Evolutionary conservation across 768 basidiomycete species (phyloP), one percentile per base, ranked within the genome.

Genomic region (Hortiboletus campestris): DNA sequence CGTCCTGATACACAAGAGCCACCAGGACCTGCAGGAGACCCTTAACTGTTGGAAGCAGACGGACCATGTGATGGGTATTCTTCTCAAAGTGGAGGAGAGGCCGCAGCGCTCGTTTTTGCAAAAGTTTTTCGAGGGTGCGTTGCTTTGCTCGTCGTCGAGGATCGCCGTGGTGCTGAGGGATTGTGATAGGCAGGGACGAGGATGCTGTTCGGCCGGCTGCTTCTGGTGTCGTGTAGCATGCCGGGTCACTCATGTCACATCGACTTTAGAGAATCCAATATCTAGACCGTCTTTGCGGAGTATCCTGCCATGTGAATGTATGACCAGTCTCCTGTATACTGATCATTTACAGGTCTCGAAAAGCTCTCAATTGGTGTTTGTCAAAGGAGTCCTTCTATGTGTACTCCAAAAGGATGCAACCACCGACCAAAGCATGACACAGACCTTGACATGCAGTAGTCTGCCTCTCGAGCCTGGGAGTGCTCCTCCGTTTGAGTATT

Each of bases 1-100:
- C 70, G 76, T 96, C 43, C 78, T 98, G 63, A 67, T 97, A 39
- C 80, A 88, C 67, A 98, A 98, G 78, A 80, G 83, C 49, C 78
- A 84, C 59, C 88, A 85, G 75, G 94, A 98, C 62, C 91, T 85
- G 67, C 96, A 98, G 78, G 96, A 98, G 79, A 88, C 88, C 49
- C 78, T 97, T 79, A 98, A 98, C 68, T 83, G 82, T 64, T 98
- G 94, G 94, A 94, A 94, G 67, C 89, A 91, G 76, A 81, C 78
- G 41, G 88, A 91, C 57, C 91, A 94, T 66, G 76, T 94, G 31
- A 72, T 85, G 71, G 90, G 89, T 3, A 81, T 89, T 34, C 68
- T 92, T 47, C 71, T 91, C 55, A 70, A 80, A 57, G 60, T 68
- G 51, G 73, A 78, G 1, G 74, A 79, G 50, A 77, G 80, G 56